Conservation (phyloP, 352 stramenopile species). For the Phytopythium vexans region DNA sequence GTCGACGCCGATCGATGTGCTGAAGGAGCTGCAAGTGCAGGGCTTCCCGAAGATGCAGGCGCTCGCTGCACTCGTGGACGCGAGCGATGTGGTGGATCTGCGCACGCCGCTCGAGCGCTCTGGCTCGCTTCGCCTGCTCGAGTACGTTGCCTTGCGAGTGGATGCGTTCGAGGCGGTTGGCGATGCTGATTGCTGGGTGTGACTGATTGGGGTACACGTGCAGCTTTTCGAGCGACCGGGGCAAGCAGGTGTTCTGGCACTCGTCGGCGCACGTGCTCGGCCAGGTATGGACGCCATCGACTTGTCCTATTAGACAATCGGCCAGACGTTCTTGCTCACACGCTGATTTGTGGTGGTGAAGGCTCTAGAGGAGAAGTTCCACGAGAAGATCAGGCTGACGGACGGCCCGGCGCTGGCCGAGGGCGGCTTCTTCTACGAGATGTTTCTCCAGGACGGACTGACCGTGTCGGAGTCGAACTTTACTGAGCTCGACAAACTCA, state of each 20-base stretch:
- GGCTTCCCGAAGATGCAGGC: conserved; percentile 59
- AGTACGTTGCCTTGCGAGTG: conserved; percentile 27
- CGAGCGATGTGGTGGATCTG: conserved; percentile 48
- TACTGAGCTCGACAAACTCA: conserved; percentile 76
- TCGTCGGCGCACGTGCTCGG: conserved; percentile 99
- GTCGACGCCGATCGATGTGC: conserved; percentile 56
- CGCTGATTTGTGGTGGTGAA: conserved; percentile 20
- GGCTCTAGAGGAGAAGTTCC: conserved; percentile 96
- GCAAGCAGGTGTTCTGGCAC: conserved; percentile 96
- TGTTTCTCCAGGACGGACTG: conserved; percentile 61
- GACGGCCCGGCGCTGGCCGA: conserved; percentile 93
- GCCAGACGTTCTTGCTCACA: no score
- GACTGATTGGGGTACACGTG: neutral
- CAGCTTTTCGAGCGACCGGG: conserved; percentile 68
- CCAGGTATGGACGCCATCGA: conserved; percentile 24
- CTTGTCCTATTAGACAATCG: no score
- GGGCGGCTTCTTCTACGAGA: conserved; percentile 99
- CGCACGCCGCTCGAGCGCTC: conserved; percentile 40
- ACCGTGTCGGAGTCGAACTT: conserved; percentile 80
- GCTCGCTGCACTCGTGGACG: conserved; percentile 39
- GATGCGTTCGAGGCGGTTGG: neutral
- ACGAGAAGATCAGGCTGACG: conserved; percentile 93
- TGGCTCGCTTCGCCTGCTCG: conserved; percentile 51
- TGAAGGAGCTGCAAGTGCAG: conserved; percentile 50
- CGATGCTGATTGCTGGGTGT: conserved; percentile 1